Base-by-base conservation (phyloP, 148 eudicot genomes). In the Vaccinium myrtillus region DNA sequence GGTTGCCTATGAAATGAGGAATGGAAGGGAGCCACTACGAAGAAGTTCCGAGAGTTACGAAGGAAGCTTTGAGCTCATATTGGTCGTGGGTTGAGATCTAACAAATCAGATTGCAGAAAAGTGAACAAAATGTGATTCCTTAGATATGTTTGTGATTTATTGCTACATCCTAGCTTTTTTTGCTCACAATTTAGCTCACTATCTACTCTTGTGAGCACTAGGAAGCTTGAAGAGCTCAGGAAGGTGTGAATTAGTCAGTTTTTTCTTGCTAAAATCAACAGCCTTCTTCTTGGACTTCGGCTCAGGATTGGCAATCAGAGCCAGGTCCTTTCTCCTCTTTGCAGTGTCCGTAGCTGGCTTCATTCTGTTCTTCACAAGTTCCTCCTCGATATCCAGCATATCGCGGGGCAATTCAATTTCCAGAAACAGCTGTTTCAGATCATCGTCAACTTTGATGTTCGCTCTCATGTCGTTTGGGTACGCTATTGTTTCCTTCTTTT, bases 311-410 rank as follows among this genome's bases (percentile, higher is more conserved):
- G 86, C 58, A 36, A 91, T 90, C 48, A 89, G 91, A 53, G 90
- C 85, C 84, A 89, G 90, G 5, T 91, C 92, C 59, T 84, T 89
- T 88, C 93, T 91, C 77, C 95, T 92, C 90, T 86, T 83, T 6
- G 92, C 91, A 2, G 96, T 94, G 87, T 94, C 90, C 10, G 95
- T 93, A 53, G 94, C 94, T 0, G 98, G 96, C 76, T 90, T 92
- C 88, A 92, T 88, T 30, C 93, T 92, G 48, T 88, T 91, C 91
- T 90, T 93, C 85, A 85, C 93, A 0, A 94, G 94, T 76, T 92
- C 91, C 88, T 85, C 90, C 88, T 93, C 98, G 0, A 94, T 89
- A 49, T 92, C 98, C 6, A 92, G 80, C 93, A 94, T 92, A 84
- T 94, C 98, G 8, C 85, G 86, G 9, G 98, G 98, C 39, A 93